Evolutionary conservation across 805 yeast genomes (phyloP).

Genomic region (Saccharomycopsis fermentans): DNA sequence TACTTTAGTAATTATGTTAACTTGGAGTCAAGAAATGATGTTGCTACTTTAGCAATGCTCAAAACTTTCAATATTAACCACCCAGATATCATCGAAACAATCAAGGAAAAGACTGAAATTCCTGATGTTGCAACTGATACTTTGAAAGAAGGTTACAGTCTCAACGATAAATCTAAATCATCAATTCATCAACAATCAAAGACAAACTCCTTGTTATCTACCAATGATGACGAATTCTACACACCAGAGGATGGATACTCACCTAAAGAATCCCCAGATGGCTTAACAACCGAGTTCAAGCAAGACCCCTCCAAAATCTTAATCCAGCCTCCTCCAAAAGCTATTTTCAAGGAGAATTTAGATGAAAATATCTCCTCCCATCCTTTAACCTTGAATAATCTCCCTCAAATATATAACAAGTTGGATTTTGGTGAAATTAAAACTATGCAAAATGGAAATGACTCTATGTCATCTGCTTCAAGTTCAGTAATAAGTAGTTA

Average conservation of each 20-base stretch:
- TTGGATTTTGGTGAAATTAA: neutral
- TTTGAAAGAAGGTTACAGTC: neutral
- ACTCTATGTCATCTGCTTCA: neutral
- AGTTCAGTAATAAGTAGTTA: neutral
- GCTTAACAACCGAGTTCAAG: neutral
- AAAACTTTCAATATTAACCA: neutral
- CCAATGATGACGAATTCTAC: constrained; percentile 12
- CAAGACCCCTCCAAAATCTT: neutral
- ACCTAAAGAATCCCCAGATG: neutral
- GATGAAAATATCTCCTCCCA: neutral
- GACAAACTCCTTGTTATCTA: constrained; percentile 3
- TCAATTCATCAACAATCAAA: neutral
- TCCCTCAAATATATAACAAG: neutral
- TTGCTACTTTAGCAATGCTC: neutral
- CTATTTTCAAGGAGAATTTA: neutral
- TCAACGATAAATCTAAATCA: neutral
- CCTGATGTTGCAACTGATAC: neutral
- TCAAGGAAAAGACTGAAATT: constrained; percentile 4
- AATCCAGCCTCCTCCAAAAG: neutral
- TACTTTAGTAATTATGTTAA: constrained; percentile 17
- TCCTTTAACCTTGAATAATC: neutral
- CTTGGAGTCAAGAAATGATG: constrained; percentile 5
- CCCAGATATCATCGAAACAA: constrained; percentile 8
- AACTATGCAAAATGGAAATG: neutral
- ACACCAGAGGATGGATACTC: constrained; percentile 11